These are phyloP conservation scores for Sphagnum contortum DNA, from an alignment of 225 moss, liverwort and hornwort species.

Conservation along the genomic window DNA sequence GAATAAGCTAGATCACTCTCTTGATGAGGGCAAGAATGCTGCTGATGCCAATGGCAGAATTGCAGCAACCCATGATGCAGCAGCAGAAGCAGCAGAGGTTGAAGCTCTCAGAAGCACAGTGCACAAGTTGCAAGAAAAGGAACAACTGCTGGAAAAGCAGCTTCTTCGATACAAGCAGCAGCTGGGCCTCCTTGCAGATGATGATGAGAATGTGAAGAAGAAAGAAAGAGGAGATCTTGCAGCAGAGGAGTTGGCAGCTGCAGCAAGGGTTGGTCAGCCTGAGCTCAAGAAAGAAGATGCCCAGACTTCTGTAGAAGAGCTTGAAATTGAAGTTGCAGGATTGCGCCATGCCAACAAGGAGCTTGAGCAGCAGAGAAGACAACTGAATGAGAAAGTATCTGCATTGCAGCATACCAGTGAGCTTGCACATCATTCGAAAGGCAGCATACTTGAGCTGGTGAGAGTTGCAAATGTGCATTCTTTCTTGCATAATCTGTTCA, in stretches of 20 bases:
- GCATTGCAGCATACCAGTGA: slow-evolving; percentile 4
- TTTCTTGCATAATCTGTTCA: too few species aligned
- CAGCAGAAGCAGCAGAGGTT: slow-evolving; percentile 70
- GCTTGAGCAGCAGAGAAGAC: slow-evolving; percentile 72
- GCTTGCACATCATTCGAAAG: too few species aligned
- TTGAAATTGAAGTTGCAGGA: slow-evolving; percentile 77
- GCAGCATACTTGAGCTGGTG: too few species aligned
- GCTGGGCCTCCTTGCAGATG: slow-evolving; percentile 24
- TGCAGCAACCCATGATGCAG: slow-evolving; percentile 44
- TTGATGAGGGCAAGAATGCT: slow-evolving; percentile 21
- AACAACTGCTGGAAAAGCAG: slow-evolving; percentile 60
- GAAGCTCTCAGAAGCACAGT: slow-evolving; percentile 51
- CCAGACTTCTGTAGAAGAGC: slow-evolving; percentile 53
- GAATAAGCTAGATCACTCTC: too few species aligned
- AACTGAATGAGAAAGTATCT: slow-evolving; percentile 57
- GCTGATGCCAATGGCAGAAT: slow-evolving; percentile 35
- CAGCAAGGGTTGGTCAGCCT: slow-evolving; percentile 42
- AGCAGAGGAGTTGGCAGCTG: slow-evolving; percentile 47
- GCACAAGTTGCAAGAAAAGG: slow-evolving; percentile 62
- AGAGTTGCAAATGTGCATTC: too few species aligned
- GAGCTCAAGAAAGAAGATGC: slow-evolving; percentile 73
- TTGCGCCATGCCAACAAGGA: slow-evolving; percentile 80
- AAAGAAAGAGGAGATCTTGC: slow-evolving; percentile 38
- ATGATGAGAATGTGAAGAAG: slow-evolving; percentile 43
- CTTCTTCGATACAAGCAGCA: slow-evolving; percentile 33